phyloP scores from a whole-genome alignment of 306 rosid species.

The Cicer cuneatum region DNA sequence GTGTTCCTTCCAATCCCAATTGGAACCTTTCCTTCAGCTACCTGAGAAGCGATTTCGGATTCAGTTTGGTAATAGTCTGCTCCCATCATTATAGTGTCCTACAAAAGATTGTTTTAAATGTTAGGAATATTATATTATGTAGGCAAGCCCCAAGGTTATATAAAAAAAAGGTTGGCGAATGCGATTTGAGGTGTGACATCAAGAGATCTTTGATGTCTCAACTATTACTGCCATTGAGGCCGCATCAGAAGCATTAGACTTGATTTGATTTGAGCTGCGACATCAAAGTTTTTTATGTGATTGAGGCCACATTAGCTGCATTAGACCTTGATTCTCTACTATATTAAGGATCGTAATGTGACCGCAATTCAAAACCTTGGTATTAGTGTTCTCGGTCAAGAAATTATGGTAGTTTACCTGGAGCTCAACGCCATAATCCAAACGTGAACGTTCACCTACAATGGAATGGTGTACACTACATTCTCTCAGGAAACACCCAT shows the following conservation, averaged over 20 bases:
- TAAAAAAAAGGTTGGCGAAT: neutral
- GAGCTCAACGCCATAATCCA: constrained; percentile 82
- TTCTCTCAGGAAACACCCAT: constrained; percentile 89
- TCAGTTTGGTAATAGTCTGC: constrained; percentile 95
- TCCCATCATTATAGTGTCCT: constrained; percentile 96
- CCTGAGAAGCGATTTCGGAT: constrained; percentile 78
- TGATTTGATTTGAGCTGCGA: neutral
- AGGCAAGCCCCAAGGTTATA: neutral
- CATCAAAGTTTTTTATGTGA: too few species aligned
- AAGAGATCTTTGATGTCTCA: neutral
- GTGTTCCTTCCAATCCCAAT: constrained; percentile 83
- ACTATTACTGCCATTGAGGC: neutral
- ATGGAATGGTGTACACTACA: constrained; percentile 69
- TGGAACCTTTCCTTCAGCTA: constrained; percentile 84
- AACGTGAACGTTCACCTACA: constrained; percentile 86
- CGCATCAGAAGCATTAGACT: neutral
- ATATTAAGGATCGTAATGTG: neutral
- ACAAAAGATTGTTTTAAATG: constrained; percentile 29
- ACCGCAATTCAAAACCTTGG: neutral
- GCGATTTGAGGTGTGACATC: neutral
- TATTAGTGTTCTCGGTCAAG: neutral
- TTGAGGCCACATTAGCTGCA: neutral
- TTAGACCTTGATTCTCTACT: neutral
- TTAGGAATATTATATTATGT: constrained; percentile 8
- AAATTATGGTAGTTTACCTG: constrained; percentile 57